phyloP scores from a whole-genome alignment of 495 filamentous ascomycete genomes.

The Penicillium nucicola region DNA sequence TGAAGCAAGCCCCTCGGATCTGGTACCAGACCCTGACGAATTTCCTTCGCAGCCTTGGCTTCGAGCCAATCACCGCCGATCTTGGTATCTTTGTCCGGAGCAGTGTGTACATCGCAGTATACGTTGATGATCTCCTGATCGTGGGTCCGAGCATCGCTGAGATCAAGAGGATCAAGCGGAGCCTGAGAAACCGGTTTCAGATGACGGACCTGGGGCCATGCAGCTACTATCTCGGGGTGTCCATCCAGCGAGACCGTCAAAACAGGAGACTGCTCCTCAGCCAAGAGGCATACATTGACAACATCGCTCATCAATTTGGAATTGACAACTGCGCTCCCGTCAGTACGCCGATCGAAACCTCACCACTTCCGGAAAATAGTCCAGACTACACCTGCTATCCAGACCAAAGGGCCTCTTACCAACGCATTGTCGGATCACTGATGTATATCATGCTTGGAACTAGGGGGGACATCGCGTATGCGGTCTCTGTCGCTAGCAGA shows the following conservation, averaged over 20 bases:
- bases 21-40: conserved; percentile 33
- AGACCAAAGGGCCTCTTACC: conserved; percentile 11
- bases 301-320: conserved; percentile 12
- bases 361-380: conserved; percentile 5
- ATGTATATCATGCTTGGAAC: conserved; percentile 24
- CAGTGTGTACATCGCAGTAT: conserved; percentile 25
- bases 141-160: conserved; percentile 13
- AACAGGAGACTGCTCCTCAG: conserved; percentile 18
- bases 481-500: conserved; percentile 13
- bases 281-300: conserved; percentile 22
- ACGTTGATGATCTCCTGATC: conserved; percentile 35
- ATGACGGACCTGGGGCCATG: conserved; percentile 31
- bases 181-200: conserved; percentile 20
- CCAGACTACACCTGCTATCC: conserved; percentile 3
- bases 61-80: conserved; percentile 19
- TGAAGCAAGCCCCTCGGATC: conserved; percentile 37
- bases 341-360: conserved; percentile 9
- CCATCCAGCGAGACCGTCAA: conserved; percentile 16
- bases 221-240: conserved; percentile 34
- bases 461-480: conserved; percentile 19
- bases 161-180: conserved; percentile 25
- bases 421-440: conserved; percentile 16
- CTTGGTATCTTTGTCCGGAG: conserved; percentile 20
- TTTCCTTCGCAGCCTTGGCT: conserved; percentile 28
- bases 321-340: conserved; percentile 12